A percentile compares a stretch with the other conserved stretches of the same genome.
Evolutionary conservation across 805 yeast species (phyloP).

Genomic region (Clavispora carvajalis): DNA sequence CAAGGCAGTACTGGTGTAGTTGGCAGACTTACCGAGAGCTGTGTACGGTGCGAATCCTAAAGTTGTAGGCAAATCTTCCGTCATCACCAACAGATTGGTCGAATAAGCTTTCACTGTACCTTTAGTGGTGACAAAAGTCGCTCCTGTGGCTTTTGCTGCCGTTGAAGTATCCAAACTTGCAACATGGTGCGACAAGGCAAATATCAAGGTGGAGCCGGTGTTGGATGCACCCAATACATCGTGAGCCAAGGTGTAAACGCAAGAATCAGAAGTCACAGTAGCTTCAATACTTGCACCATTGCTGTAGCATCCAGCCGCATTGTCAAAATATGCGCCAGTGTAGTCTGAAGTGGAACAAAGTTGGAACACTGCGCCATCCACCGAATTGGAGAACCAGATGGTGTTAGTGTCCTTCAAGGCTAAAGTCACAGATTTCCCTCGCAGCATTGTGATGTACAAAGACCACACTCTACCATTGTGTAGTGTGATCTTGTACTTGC

Average conservation of each 20-base stretch:
- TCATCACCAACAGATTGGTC: constrained; percentile 32
- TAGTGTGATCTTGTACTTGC: constrained; percentile 36
- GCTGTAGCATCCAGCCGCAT: constrained; percentile 66
- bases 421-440: not conserved
- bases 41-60: constrained; percentile 38
- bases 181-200: constrained; percentile 67
- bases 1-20: constrained; percentile 8
- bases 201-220: constrained; percentile 46
- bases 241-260: constrained; percentile 46
- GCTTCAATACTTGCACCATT: constrained; percentile 46
- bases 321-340: constrained; percentile 40
- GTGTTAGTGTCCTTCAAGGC: not conserved
- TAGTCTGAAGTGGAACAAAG: not conserved
- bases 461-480: constrained; percentile 45
- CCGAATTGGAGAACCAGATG: not conserved
- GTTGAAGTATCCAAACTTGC: constrained; percentile 34
- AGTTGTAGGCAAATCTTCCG: constrained; percentile 22
- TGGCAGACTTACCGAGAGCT: constrained; percentile 7
- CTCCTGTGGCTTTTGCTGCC: constrained; percentile 32
- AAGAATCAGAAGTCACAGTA: constrained; percentile 39
- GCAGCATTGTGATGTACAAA: constrained; percentile 37
- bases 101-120: constrained; percentile 46
- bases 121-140: constrained; percentile 47
- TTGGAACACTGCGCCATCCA: not conserved
- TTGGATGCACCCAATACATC: constrained; percentile 46